These are phyloP conservation scores for Quillaja saponaria DNA, from an alignment of 306 rosid genomes.

Conservation along the genomic window DNA sequence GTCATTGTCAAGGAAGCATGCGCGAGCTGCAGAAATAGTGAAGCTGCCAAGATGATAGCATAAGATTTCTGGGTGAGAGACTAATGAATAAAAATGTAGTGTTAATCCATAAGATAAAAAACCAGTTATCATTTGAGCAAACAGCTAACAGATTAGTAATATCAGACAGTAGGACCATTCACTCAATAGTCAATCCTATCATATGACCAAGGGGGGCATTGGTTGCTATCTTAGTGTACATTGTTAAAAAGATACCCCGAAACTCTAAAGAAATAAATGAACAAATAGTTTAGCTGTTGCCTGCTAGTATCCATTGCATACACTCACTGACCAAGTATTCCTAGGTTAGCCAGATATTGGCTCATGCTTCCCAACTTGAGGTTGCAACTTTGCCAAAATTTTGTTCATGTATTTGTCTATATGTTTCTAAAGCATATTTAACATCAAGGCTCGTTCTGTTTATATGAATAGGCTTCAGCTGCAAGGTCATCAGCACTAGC, in stretches of 20 bases:
- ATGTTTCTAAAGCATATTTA: too few species aligned
- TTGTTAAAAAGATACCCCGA: too few species aligned
- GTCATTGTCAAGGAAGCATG: slow-evolving; percentile 73
- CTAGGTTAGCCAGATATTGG: too few species aligned
- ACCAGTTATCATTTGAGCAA: slow-evolving; percentile 4
- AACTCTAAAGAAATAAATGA: too few species aligned
- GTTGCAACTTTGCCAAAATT: too few species aligned
- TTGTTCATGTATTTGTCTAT: too few species aligned
- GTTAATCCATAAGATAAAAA: slow-evolving; percentile 13
- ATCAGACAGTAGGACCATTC: not conserved
- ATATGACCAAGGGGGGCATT: not conserved
- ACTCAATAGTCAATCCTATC: not conserved
- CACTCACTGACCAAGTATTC: too few species aligned
- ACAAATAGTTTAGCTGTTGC: too few species aligned
- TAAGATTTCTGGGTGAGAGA: slow-evolving; percentile 2
- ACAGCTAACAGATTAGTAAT: slow-evolving; percentile 8
- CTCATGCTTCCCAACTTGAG: too few species aligned
- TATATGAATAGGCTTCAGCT: not conserved
- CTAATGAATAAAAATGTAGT: not conserved
- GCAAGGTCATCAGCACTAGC: not conserved
- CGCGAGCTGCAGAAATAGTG: slow-evolving; percentile 79
- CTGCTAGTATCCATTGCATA: too few species aligned
- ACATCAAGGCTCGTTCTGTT: not conserved
- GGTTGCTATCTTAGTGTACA: too few species aligned
- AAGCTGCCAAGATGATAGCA: slow-evolving; percentile 46